phyloP scores from a whole-genome alignment of 345 rosid species.

The Eucalyptus coolabah region DNA sequence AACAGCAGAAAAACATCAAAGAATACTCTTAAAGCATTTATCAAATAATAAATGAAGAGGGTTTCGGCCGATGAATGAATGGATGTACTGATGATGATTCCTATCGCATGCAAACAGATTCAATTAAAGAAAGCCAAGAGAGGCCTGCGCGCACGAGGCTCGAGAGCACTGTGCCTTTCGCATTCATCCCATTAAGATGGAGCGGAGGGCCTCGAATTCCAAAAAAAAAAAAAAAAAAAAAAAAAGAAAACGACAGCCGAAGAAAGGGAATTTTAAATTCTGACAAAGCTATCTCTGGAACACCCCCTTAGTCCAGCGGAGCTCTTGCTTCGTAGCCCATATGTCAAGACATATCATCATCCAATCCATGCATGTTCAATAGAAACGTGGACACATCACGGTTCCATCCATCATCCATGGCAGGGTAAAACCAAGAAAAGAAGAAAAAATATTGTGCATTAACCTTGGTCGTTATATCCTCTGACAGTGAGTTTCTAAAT shows the following conservation, averaged over 20 bases:
- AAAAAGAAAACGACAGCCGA: neutral
- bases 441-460: neutral
- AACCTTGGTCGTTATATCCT: neutral
- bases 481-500: neutral
- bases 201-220: neutral
- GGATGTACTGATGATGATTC: neutral
- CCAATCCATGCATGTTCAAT: neutral
- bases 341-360: neutral
- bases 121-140: neutral
- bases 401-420: neutral
- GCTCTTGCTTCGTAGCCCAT: neutral
- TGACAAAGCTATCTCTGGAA: neutral
- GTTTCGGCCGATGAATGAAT: neutral
- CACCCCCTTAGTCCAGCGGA: neutral
- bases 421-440: neutral
- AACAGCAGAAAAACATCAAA: neutral
- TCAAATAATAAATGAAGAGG: neutral
- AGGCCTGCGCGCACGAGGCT: neutral
- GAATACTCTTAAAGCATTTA: neutral
- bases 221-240: neutral
- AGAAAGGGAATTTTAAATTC: neutral
- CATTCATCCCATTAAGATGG: neutral
- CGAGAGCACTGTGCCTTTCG: neutral
- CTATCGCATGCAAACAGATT: neutral
- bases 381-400: neutral